Evolutionary conservation across 2,329 filamentous ascomycete species (phyloP), one percentile per base, ranked within the genome.

Genomic region (Arachnopeziza araneosa): DNA sequence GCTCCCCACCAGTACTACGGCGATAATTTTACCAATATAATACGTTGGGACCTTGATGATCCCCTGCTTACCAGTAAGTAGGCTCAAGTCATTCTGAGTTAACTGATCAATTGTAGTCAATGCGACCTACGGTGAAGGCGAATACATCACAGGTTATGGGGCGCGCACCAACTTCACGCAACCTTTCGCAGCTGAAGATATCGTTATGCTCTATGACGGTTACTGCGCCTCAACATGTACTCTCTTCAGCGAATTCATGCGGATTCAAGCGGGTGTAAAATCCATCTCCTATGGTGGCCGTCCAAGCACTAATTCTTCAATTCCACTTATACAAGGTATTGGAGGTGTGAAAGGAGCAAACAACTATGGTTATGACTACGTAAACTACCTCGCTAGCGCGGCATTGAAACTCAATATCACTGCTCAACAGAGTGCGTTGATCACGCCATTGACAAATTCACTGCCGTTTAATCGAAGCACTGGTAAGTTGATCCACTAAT

Each of bases 291-390:
- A 85, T 22, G 86, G 87, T 21, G 87, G 87, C 1, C 80, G 82
- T 0, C 81, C 85, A 0, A 73, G 74, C 17, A 67, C 75, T 1
- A 73, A 73, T 0, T 79, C 81, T 1, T 32, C 30, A 32, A 32
- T 14, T 7, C 30, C 30, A 32, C 79, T 80, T 1, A 88, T 87
- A 75, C 84, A 88, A 74, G 80, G 78, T 3, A 76, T 87, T 19
- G 84, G 85, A 17, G 86, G 86, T 21, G 80, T 83, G 50, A 84
- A 86, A 67, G 86, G 86, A 50, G 74, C 75, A 0, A 76, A 80
- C 52, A 66, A 61, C 56, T 67, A 63, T 48, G 55, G 30, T n/a
- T 67, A 63, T 26, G 44, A 52, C 7, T 64, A 64, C 19, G 62
- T 64, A 19, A 14, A 57, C 9, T 32, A 53, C 22, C 55, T 64